Evolutionary conservation across 2,329 filamentous ascomycete genomes (phyloP), one percentile per base, ranked within the genome.

Genomic region (Aciculosporium take): DNA sequence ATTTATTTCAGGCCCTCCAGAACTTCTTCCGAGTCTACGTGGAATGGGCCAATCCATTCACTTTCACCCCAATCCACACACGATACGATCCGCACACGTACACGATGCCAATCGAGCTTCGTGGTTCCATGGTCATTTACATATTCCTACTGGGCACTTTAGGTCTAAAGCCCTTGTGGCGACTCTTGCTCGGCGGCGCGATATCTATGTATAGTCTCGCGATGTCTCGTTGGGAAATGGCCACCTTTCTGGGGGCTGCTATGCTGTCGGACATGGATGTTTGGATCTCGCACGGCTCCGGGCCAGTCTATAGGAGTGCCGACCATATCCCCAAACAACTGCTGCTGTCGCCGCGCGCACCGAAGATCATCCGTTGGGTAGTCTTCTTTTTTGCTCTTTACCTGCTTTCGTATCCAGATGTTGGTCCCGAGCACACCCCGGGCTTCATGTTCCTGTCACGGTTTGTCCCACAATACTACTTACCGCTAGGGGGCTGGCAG

Each of bases 31-130:
- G 59, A 12, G 53, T 52, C 1, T 62, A 62, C 24, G 49, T 54
- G 1, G 60, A 65, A 40, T 65, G 61, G 61, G 62, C 58, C 9
- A 64, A 64, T 32, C 60, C 60, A 1, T 64, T 63, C 53, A 62
- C 57, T 47, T 63, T 60, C 37, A 55, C 55, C 5, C 57, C 61
- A 24, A 60, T 62, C 32, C 58, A 64, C 37, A 51, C 60, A 9
- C 59, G 61, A 5, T 64, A 64, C 43, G 61, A 65, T 40, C 61
- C 62, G 6, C 62, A 65, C 39, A 62, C 60, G 0, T 65, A 60
- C 35, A 65, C 62, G 4, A 64, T 65, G 17, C 62, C 62, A 2
- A 63, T 64, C 55, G 62, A 65, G 37, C 51, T 65, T 4, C 58
- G 62, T 3, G 61, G 62, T 1, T 64, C 60, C 1, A 63, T 65